phyloP scores from a whole-genome alignment of 164 flowering plant genomes.

The Warburgia ugandensis region DNA sequence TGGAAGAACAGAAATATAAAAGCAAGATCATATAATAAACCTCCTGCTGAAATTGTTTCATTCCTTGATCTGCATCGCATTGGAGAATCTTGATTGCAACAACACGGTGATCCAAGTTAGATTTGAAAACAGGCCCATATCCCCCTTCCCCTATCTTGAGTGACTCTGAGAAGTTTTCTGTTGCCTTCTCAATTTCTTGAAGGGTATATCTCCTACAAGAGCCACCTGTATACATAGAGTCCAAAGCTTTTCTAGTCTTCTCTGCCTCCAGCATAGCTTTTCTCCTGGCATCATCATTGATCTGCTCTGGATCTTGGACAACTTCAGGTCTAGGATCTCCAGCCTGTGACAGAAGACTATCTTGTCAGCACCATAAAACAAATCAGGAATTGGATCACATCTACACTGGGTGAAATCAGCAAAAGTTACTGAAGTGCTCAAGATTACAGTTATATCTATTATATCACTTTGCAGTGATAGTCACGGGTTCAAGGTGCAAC shows the following conservation, averaged over 20 bases:
- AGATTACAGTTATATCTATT: too few species aligned
- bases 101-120: constrained; percentile 39
- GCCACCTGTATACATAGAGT: constrained; percentile 8
- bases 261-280: constrained; percentile 13
- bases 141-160: constrained; percentile 82
- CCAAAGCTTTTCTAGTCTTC: constrained; percentile 19
- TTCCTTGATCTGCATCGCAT: constrained; percentile 57
- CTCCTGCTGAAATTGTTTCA: constrained; percentile 69
- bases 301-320: too few species aligned
- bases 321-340: too few species aligned
- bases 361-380: too few species aligned
- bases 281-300: constrained; percentile 11
- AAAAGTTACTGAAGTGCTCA: too few species aligned
- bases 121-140: constrained; percentile 76
- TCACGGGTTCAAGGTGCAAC: too few species aligned
- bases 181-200: constrained; percentile 59
- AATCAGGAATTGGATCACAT: too few species aligned
- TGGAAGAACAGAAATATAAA: too few species aligned
- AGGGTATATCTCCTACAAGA: constrained; percentile 44
- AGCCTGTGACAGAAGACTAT: too few species aligned
- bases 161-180: constrained; percentile 37
- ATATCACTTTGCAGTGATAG: too few species aligned
- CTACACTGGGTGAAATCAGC: too few species aligned
- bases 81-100: constrained; percentile 69
- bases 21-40: constrained; percentile 26